phyloP scores from a whole-genome alignment of 352 stramenopile genomes.

The Phytophthora hybrid region DNA sequence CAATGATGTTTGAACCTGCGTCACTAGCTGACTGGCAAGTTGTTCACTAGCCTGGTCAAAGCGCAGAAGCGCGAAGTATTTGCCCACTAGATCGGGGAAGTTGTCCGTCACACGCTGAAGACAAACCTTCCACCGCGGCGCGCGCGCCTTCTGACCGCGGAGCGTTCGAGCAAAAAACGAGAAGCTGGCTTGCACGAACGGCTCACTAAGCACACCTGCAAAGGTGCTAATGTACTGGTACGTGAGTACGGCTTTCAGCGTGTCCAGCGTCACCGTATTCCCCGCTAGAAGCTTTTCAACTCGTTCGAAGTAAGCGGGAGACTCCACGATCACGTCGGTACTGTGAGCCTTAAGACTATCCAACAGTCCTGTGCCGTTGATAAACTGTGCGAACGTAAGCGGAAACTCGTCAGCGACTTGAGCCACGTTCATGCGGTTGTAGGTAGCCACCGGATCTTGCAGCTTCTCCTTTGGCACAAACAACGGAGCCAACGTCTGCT shows the following conservation, averaged over 20 bases:
- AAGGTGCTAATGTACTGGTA: slow-evolving; percentile 67
- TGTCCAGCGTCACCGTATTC: slow-evolving; percentile 48
- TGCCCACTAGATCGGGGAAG: slow-evolving; percentile 81
- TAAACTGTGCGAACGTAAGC: slow-evolving; percentile 57
- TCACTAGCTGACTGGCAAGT: slow-evolving; percentile 86
- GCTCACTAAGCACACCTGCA: slow-evolving; percentile 52
- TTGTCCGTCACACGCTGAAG: slow-evolving; percentile 59
- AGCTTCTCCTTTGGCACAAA: slow-evolving; percentile 92
- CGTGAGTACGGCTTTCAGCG: slow-evolving; percentile 56
- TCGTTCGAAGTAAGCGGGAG: slow-evolving; percentile 61
- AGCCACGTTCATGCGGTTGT: slow-evolving; percentile 89
- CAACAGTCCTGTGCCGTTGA: slow-evolving; percentile 59
- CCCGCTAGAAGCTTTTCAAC: slow-evolving; percentile 59
- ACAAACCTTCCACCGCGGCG: slow-evolving; percentile 92
- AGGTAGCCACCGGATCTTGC: slow-evolving; percentile 88
- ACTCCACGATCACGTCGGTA: slow-evolving; percentile 62
- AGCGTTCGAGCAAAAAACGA: slow-evolving; percentile 88
- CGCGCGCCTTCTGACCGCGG: slow-evolving; percentile 82
- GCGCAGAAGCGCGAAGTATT: slow-evolving; percentile 92
- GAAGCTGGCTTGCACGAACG: slow-evolving; percentile 91
- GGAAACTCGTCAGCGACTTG: slow-evolving; percentile 59
- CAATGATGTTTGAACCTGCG: slow-evolving; percentile 84
- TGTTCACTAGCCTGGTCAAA: slow-evolving; percentile 89
- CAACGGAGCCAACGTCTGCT: slow-evolving; percentile 79
- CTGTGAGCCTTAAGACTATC: slow-evolving; percentile 42